Conservation (phyloP, 371 early-diverging fungal species). For the Syncephalastrum racemosum region DNA sequence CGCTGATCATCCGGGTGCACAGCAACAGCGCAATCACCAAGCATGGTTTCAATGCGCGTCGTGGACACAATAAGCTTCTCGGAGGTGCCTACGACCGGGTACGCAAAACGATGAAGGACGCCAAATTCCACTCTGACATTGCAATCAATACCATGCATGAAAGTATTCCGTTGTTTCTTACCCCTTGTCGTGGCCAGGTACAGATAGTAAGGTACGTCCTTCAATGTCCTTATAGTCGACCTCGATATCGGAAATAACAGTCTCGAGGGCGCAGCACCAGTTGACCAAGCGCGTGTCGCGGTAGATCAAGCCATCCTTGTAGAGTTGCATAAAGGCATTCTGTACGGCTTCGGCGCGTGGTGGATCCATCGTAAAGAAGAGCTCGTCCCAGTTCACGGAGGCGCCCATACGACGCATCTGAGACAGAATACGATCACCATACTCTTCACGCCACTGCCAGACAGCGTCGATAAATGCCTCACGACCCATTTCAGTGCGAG, state of each 20-base stretch:
- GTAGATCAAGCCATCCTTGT: slow-evolving; percentile 89
- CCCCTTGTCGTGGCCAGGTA: slow-evolving; percentile 79
- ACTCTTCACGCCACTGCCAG: slow-evolving; percentile 83
- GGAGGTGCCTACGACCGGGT: slow-evolving; percentile 44
- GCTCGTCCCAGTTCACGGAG: slow-evolving; percentile 82
- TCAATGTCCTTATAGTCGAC: slow-evolving; percentile 72
- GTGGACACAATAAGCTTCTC: slow-evolving; percentile 90
- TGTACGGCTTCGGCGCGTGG: slow-evolving; percentile 74
- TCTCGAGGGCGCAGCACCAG: slow-evolving; percentile 93
- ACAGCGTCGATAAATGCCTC: slow-evolving; percentile 85
- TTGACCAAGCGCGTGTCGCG: slow-evolving; percentile 91
- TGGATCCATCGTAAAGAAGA: slow-evolving; percentile 93
- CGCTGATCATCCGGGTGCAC: slow-evolving; percentile 90
- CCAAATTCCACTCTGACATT: slow-evolving; percentile 77
- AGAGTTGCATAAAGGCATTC: slow-evolving; percentile 86
- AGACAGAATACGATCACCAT: slow-evolving; percentile 59
- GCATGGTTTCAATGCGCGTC: slow-evolving; percentile 99
- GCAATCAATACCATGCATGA: not conserved
- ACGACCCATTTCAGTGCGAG: slow-evolving; percentile 71
- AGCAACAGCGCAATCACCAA: slow-evolving; percentile 98
- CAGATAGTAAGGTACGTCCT: slow-evolving; percentile 56
- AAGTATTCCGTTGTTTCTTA: slow-evolving; percentile 31
- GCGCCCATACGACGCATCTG: slow-evolving; percentile 80
- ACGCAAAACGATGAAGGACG: slow-evolving; percentile 67
- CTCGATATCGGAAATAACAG: slow-evolving; percentile 95